Evolutionary conservation across 2,329 filamentous ascomycete genomes (phyloP), one percentile per base, ranked within the genome.

Genomic region (Neonectria ditissima): DNA sequence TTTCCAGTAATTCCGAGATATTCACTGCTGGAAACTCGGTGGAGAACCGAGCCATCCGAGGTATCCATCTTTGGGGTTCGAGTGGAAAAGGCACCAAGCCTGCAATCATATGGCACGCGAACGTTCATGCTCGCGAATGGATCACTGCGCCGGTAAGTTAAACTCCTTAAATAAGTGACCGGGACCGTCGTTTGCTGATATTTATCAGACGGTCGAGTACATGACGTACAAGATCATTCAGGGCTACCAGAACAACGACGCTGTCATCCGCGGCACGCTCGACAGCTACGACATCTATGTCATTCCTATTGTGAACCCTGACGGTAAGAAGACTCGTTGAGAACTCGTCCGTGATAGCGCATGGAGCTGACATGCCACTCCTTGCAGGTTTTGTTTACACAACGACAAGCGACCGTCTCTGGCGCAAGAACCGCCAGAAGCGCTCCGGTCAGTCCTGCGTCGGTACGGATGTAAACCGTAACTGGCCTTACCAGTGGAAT

Each of bases 211-310:
- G 9, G 67, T 69, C 5, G 69, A 72, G 30, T 72, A 70, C 14
- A 55, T 72, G 62, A 55, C 70, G 3, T 69, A 66, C 53, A 63
- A 70, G 51, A 57, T 72, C 2, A 56, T 72, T 4, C 54, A 72
- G 9, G 69, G 66, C 1, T 72, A 72, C 13, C 50, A 68, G n/a
- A 64, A 66, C 4, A 67, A 64, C 0, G 65, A 70, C 2, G 41
- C 50, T 1, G 43, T 62, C n/a, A 32, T 65, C 9, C 61, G 44
- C 47, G 18, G 44, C n/a, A 69, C 65, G 1, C 80, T 91, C 24
- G 82, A 90, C 75, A 86, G 81, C 59, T 90, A 88, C 72, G 90
- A 92, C 76, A 89, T 89, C 68, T 90, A 89, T 75, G 83, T 91
- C 68, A 82, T 90, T 64, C 87, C 88, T 3, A 77, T 89, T 24